Percentiles rank a stretch among this genome's conserved stretches.
Conservation (phyloP, 768 basidiomycete species). For the Omphalotus guepiniiformis region DNA sequence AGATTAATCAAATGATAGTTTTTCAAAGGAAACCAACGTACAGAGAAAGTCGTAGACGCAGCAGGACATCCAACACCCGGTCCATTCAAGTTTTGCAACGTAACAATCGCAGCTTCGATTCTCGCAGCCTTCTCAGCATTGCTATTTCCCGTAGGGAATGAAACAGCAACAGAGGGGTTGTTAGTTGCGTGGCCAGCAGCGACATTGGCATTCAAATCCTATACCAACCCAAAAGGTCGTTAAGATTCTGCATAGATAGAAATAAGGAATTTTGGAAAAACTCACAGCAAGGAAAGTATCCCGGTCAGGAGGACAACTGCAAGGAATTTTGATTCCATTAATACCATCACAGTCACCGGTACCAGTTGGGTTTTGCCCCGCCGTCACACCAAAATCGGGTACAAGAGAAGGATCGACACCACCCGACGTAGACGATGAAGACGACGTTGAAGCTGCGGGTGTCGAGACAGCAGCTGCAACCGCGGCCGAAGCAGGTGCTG, state of each 20-base stretch:
- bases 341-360: conserved; percentile 71
- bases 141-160: conserved; percentile 61
- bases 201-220: conserved; percentile 50
- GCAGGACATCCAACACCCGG: conserved; percentile 67
- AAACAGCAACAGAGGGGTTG: conserved; percentile 54
- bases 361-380: conserved; percentile 61
- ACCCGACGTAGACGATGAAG: conserved; percentile 23
- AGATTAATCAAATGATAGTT: not conserved
- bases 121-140: conserved; percentile 49
- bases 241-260: not conserved
- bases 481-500: not conserved
- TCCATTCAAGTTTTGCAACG: conserved; percentile 71
- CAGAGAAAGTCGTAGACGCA: conserved; percentile 57
- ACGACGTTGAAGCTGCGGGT: conserved; percentile 24
- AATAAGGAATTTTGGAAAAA: not conserved
- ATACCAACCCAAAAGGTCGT: not conserved
- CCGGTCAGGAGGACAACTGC: conserved; percentile 59
- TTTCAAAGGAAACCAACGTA: not conserved
- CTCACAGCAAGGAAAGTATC: conserved; percentile 36
- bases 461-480: conserved; percentile 17
- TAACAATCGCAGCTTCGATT: conserved; percentile 54
- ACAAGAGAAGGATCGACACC: conserved; percentile 52
- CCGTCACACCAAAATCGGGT: conserved; percentile 50
- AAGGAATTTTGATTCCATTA: conserved; percentile 60
- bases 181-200: conserved; percentile 60